phyloP scores from a whole-genome alignment of 495 filamentous ascomycete species.

The Zalerion maritima region DNA sequence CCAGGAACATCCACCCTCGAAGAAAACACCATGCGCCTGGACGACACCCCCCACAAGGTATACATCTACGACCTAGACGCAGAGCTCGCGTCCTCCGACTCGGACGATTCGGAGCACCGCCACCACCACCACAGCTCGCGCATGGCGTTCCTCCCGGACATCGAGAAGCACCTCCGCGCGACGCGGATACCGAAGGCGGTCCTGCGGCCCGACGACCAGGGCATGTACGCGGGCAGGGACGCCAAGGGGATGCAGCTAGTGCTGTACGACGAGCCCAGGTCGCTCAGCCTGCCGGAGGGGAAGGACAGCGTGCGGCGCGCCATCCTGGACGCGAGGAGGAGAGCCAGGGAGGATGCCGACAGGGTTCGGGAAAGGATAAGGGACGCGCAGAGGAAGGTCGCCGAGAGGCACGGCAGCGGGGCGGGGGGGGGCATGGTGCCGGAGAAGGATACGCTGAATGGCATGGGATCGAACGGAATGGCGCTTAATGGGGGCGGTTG shows the following conservation, averaged over 20 bases:
- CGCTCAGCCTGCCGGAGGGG: conserved; percentile 59
- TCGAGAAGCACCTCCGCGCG: conserved; percentile 54
- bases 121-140: conserved; percentile 24
- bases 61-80: conserved; percentile 85
- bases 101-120: conserved; percentile 23
- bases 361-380: conserved; percentile 5
- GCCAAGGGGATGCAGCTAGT: conserved; percentile 51
- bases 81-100: conserved; percentile 56
- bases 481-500: too few species aligned
- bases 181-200: conserved; percentile 55
- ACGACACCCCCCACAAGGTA: conserved; percentile 72
- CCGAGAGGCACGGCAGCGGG: conserved; percentile 10
- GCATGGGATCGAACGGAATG: too few species aligned
- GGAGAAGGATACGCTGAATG: conserved; percentile 1
- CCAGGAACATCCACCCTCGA: conserved; percentile 9
- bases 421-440: conserved; percentile 7
- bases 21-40: conserved; percentile 68
- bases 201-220: conserved; percentile 34
- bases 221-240: conserved; percentile 24
- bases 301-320: conserved; percentile 72
- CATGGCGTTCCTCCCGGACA: conserved; percentile 68
- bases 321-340: conserved; percentile 65
- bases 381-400: not conserved
- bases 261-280: conserved; percentile 64
- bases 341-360: conserved; percentile 40